Evolutionary conservation across 2,329 filamentous ascomycete species (phyloP).

Genomic region (Aspergillus terreus): DNA sequence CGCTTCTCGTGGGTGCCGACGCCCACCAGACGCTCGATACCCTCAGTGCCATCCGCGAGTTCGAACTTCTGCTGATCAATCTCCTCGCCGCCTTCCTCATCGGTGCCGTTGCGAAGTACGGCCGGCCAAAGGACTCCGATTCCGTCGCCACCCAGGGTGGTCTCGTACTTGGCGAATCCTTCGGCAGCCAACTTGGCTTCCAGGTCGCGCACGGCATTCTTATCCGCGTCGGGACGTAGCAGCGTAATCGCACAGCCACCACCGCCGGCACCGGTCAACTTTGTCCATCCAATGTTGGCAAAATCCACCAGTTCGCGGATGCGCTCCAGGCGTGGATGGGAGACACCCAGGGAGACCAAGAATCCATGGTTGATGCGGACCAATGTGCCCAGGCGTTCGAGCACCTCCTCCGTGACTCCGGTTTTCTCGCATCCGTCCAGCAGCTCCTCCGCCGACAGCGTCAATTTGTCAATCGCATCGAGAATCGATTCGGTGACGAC

Average conservation of each 20-base stretch:
- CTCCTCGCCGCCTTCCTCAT: slow-evolving; percentile 80
- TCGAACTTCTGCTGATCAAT: slow-evolving; percentile 89
- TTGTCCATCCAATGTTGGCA: slow-evolving; percentile 90
- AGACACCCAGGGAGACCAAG: slow-evolving; percentile 86
- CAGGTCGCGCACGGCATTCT: slow-evolving; percentile 58
- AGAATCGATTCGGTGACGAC: slow-evolving; percentile 76
- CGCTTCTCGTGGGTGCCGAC: slow-evolving; percentile 67
- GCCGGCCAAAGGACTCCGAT: slow-evolving; percentile 94
- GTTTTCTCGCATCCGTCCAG: slow-evolving; percentile 65
- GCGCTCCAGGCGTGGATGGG: slow-evolving; percentile 86
- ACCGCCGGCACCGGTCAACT: slow-evolving; percentile 91
- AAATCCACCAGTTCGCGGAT: slow-evolving; percentile 89
- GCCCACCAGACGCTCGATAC: slow-evolving; percentile 82
- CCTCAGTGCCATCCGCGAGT: slow-evolving; percentile 76
- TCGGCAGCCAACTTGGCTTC: slow-evolving; percentile 64
- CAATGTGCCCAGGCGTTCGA: slow-evolving; percentile 77
- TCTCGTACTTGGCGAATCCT: slow-evolving; percentile 81
- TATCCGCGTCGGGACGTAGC: slow-evolving; percentile 63
- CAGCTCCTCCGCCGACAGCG: slow-evolving; percentile 54
- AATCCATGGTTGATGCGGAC: slow-evolving; percentile 94
- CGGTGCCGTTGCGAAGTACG: slow-evolving; percentile 78
- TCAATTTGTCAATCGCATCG: slow-evolving; percentile 70
- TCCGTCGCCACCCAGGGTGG: slow-evolving; percentile 86
- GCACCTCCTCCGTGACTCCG: slow-evolving; percentile 56
- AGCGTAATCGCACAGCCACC: slow-evolving; percentile 95